A percentile compares a stretch with the other conserved stretches of the same genome.
Conservation (phyloP, 108 stramenopile genomes). For the Phaeodactylum tricornutum region DNA sequence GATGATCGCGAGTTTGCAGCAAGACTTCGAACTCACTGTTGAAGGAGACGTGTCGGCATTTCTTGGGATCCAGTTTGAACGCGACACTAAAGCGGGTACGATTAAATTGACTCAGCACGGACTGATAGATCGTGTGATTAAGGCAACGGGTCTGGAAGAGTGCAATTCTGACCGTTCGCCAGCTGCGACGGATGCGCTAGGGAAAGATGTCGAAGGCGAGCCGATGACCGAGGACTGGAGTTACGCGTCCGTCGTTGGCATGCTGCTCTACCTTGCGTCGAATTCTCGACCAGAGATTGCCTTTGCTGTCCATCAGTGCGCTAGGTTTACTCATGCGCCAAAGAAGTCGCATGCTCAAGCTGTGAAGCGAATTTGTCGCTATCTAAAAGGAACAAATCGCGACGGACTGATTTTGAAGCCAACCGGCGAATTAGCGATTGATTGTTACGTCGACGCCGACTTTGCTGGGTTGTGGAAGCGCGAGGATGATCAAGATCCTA, state of each 20-base stretch:
- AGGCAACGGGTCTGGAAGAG: conserved; percentile 13
- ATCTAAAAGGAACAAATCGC: conserved; percentile 11
- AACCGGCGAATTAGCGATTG: conserved; percentile 6
- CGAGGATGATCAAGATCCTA: conserved; percentile 13
- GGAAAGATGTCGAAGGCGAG: conserved; percentile 5
- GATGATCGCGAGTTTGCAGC: conserved; percentile 5
- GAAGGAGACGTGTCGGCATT: conserved; percentile 31
- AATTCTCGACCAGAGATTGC: conserved; percentile 25
- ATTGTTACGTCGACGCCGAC: conserved; percentile 32
- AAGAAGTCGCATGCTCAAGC: conserved; percentile 7
- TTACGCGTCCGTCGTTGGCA: conserved; percentile 30
- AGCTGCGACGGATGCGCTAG: conserved; percentile 3
- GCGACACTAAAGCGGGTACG: background rate
- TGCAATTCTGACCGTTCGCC: conserved; percentile 1
- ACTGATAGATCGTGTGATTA: conserved; percentile 22
- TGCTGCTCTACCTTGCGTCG: conserved; percentile 21
- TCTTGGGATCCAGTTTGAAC: conserved; percentile 29
- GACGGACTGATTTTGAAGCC: conserved; percentile 17
- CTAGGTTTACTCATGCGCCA: conserved; percentile 13
- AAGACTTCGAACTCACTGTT: conserved; percentile 12
- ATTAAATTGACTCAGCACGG: conserved; percentile 28
- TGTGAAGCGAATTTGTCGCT: conserved; percentile 2
- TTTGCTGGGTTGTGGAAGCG: conserved; percentile 21
- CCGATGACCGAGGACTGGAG: conserved; percentile 9
- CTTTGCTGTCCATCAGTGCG: conserved; percentile 16